Evolutionary conservation across 2,329 filamentous ascomycete genomes (phyloP).

Genomic region (Xylaria sp.): DNA sequence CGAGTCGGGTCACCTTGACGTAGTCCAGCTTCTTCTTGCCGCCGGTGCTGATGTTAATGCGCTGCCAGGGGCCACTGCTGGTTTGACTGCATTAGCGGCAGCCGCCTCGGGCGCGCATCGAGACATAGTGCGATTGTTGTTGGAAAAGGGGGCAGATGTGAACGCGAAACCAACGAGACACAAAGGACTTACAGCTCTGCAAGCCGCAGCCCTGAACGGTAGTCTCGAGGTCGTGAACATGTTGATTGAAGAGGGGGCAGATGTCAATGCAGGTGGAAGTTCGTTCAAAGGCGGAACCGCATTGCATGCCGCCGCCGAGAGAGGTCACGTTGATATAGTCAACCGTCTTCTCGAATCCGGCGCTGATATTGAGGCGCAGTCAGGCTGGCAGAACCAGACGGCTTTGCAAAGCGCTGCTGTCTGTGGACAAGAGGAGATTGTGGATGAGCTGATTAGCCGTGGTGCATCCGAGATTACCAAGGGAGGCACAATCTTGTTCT

Average conservation of each 20-base stretch:
- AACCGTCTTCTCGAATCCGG: constrained; percentile 50
- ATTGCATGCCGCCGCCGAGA: constrained; percentile 52
- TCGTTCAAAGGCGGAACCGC: constrained; percentile 52
- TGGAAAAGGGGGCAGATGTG: constrained; percentile 49
- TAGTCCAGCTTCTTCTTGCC: constrained; percentile 45
- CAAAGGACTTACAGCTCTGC: constrained; percentile 55
- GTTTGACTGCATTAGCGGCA: constrained; percentile 53
- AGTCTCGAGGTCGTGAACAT: constrained; percentile 41
- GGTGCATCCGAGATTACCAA: constrained; percentile 45
- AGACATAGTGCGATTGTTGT: constrained; percentile 44
- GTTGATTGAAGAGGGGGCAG: constrained; percentile 47
- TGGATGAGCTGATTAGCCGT: constrained; percentile 53
- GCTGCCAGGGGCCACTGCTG: constrained; percentile 49
- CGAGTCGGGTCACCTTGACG: constrained; percentile 44
- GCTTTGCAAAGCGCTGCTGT: constrained; percentile 51
- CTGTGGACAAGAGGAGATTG: constrained; percentile 52
- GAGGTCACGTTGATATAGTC: constrained; percentile 44
- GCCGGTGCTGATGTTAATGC: constrained; percentile 49
- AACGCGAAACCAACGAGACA: constrained; percentile 50
- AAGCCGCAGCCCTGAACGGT: constrained; percentile 49
- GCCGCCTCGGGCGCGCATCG: constrained; percentile 47
- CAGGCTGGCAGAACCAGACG: constrained; percentile 46
- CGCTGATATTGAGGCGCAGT: constrained; percentile 51
- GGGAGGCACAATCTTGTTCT: constrained; percentile 41
- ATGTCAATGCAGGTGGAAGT: constrained; percentile 48